Base-by-base conservation (phyloP, 768 basidiomycete genomes). In the Punctularia strigosozonata region DNA sequence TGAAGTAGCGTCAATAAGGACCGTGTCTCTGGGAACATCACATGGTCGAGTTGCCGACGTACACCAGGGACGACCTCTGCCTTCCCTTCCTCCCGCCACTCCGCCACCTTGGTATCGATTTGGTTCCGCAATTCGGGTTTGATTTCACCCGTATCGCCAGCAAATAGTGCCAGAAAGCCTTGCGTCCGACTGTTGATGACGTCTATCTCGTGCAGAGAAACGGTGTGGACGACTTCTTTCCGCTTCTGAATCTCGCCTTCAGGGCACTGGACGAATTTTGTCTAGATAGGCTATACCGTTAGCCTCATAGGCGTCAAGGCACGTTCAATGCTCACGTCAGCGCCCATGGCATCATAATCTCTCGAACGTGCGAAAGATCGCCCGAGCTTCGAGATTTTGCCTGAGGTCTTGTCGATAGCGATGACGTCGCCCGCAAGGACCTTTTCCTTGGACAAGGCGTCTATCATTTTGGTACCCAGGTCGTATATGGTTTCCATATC, bases 401-500 rank as follows among this genome's bases (percentile, higher is more conserved):
- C 94, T 10, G 89, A 90, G 0, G 89, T 89, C 58, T 98, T 98
- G 68, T 98, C 95, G 51, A 99, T 97, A 38, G 87, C 75, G 49
- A 99, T 80, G 15, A 99, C 83, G 51, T 99, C 95, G 19, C 95
- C 95, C 0, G 81, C 81, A 5, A 90, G 71, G 5, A 98, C 90
- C 52, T 97, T 98, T 64, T 98, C 95, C 62, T 97, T 95, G 26
- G 89, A 84, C 21, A 99, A 64, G 3, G 91, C 81, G 48, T 99
- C 95, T 36, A 99, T 98, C 95, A 99, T 98, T 71, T 98, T 99
- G 36, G 81, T 88, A 8, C 95, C 95, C 22, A 98, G 72, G 61
- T 99, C 95, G 56, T 99, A 99, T 23, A 99, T 83, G 4, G 95
- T 98, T 65, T 98, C 95, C 95, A 99, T 98, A 58, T 98, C 94